Evolutionary conservation across 176 grass and related monocot species (phyloP).

Genomic region (Olyra latifolia): DNA sequence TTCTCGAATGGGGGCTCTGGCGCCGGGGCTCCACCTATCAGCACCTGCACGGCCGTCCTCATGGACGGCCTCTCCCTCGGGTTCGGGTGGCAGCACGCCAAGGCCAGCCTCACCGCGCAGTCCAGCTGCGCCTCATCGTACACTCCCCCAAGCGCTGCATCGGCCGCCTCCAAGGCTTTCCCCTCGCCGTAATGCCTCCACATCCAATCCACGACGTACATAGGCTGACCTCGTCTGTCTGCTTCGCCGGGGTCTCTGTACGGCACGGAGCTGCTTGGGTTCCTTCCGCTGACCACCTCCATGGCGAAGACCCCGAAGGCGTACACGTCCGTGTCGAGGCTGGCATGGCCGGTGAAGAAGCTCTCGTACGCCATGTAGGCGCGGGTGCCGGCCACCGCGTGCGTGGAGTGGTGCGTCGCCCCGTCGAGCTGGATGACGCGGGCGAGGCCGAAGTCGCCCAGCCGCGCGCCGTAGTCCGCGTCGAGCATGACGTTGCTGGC

Average conservation of each 20-base stretch:
- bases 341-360: constrained; percentile 67
- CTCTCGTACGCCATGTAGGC: constrained; percentile 58
- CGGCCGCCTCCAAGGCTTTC: background rate
- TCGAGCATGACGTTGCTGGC: constrained; percentile 70
- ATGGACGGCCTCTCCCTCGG: constrained; percentile 48
- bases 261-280: constrained; percentile 7
- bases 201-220: constrained; percentile 24
- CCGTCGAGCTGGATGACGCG: constrained; percentile 47
- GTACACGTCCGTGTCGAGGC: constrained; percentile 55
- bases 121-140: constrained; percentile 28
- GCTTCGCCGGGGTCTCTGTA: background rate
- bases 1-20: constrained; percentile 32
- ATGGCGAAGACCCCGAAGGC: constrained; percentile 52
- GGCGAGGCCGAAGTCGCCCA: constrained; percentile 65
- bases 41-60: constrained; percentile 50
- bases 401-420: constrained; percentile 61
- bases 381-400: constrained; percentile 45
- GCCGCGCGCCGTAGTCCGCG: constrained; percentile 38
- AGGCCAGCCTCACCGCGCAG: constrained; percentile 42
- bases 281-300: constrained; percentile 55
- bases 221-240: background rate
- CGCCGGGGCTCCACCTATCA: constrained; percentile 25
- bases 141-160: background rate
- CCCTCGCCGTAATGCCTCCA: constrained; percentile 8
- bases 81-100: constrained; percentile 65